Base-by-base conservation (phyloP, 441 rosid genomes). In the Populus hybrid region DNA sequence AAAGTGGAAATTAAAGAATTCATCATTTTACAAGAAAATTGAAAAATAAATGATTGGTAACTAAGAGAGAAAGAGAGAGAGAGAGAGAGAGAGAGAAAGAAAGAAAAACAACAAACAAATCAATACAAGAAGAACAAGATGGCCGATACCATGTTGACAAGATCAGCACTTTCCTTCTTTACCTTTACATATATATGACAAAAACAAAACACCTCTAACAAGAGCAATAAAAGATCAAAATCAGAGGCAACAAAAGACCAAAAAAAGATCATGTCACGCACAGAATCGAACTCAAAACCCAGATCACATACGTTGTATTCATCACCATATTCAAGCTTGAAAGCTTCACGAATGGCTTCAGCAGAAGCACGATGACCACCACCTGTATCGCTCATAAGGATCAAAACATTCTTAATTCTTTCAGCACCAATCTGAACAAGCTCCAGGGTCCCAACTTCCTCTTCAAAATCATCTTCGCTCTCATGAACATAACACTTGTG, bases 301-400 rank as follows among this genome's bases (percentile, higher is more conserved):
- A 20, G 12, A 64, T 10, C 38, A 32, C 63, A 30, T 75, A 93
- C 97, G 83, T 81, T 81, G 84, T 95, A 94, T 79, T 89, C 92
- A 74, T 95, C 93, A 21, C 99, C 99, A 78, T 81, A 92, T 72
- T 92, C 89, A 66, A 91, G 80, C 79, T 75, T 84, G 78, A 95
- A 95, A 38, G 99, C 97, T 42, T 90, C 98, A 3, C 89, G 87
- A 78, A 95, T 95, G 74, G 99, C 99, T 84, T 95, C 99, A 28
- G 99, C 99, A 0, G 98, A 94, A 59, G 99, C 98, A 67, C 99
- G 89, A 80, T 95, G 99, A 14, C 97, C 99, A 0, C 99, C 99
- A 0, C 99, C 99, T 0, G 99, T 95, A 26, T 94, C 99, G 75
- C 98, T 94, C 99, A 95, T 95, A 75, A 95, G 92, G 80, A 95